These are phyloP conservation scores for Cladochytrium replicatum DNA, from an alignment of 192 early-diverging fungal species.

Conservation along the genomic window DNA sequence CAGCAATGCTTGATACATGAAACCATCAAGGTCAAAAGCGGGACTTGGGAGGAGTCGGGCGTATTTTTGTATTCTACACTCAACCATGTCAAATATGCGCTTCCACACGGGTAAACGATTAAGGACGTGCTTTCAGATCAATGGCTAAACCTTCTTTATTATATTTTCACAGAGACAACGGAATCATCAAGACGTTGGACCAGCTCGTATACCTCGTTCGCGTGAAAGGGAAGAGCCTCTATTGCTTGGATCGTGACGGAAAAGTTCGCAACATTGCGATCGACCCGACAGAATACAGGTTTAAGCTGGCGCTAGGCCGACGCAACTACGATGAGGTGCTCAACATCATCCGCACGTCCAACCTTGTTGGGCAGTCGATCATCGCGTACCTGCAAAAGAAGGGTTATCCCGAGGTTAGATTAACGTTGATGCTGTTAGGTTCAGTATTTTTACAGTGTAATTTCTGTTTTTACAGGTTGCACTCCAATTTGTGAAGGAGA, in stretches of 20 bases:
- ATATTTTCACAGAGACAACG: slow-evolving; percentile 63
- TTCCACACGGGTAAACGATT: slow-evolving; percentile 76
- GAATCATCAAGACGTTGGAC: slow-evolving; percentile 93
- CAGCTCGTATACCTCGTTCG: slow-evolving; percentile 88
- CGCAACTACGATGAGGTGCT: slow-evolving; percentile 94
- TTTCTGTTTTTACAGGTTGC: slow-evolving; percentile 66
- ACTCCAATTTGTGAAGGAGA: slow-evolving; percentile 96
- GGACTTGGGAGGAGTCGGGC: slow-evolving; percentile 86
- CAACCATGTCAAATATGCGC: slow-evolving; percentile 96
- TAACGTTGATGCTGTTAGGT: no score
- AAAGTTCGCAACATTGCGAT: slow-evolving; percentile 78
- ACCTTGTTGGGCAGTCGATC: slow-evolving; percentile 95
- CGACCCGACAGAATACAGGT: slow-evolving; percentile 96
- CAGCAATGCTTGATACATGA: slow-evolving; percentile 88
- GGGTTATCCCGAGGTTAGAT: slow-evolving; percentile 81
- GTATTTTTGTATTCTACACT: slow-evolving; percentile 93
- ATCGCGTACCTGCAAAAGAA: slow-evolving; percentile 99
- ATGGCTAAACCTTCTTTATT: neutral
- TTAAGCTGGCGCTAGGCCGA: slow-evolving; percentile 87
- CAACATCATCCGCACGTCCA: slow-evolving; percentile 89
- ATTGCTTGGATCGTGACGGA: slow-evolving; percentile 84
- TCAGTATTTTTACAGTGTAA: no score
- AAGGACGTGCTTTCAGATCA: no score
- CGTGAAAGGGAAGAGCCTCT: slow-evolving; percentile 75
- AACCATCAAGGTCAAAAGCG: slow-evolving; percentile 97